Percentiles rank a stretch among this genome's conserved stretches.
Conservation (phyloP, 768 basidiomycete genomes). For the Lactifluus subvellereus region DNA sequence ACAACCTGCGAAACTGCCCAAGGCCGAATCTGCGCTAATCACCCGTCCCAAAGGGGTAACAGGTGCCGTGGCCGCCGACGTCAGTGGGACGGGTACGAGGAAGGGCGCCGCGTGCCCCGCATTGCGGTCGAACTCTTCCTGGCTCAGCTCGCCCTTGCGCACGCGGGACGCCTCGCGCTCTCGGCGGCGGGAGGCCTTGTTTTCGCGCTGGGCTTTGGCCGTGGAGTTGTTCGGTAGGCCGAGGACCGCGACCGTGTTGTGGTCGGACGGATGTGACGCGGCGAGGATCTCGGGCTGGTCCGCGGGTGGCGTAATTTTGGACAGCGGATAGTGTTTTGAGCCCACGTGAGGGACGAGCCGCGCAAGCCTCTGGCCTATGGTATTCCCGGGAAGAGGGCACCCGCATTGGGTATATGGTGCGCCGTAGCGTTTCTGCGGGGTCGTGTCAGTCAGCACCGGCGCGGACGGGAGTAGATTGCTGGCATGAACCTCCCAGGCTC, state of each 20-base stretch:
- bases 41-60: conserved; percentile 2
- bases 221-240: conserved; percentile 9
- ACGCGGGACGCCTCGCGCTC: conserved; percentile 11
- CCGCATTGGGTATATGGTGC: conserved; percentile 55
- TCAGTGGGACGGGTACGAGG: conserved; percentile 13
- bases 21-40: background rate
- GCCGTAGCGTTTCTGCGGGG: conserved; percentile 40
- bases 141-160: conserved; percentile 12
- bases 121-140: conserved; percentile 17
- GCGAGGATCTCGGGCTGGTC: conserved; percentile 36
- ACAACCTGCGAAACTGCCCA: conserved; percentile 15
- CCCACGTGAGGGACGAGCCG: conserved; percentile 27
- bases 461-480: background rate
- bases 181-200: conserved; percentile 11
- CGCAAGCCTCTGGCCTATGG: conserved; percentile 39
- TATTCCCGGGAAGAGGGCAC: conserved; percentile 45
- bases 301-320: conserved; percentile 31
- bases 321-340: conserved; percentile 23
- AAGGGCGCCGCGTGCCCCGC: conserved; percentile 8
- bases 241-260: conserved; percentile 40
- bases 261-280: conserved; percentile 53
- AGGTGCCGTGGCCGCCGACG: background rate
- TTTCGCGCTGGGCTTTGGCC: conserved; percentile 17
- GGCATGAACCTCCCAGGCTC: conserved; percentile 40
- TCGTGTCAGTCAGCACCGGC: background rate